Evolutionary conservation across 441 rosid genomes (phyloP), one percentile per base, ranked within the genome.

Genomic region (Brassica hybrid): DNA sequence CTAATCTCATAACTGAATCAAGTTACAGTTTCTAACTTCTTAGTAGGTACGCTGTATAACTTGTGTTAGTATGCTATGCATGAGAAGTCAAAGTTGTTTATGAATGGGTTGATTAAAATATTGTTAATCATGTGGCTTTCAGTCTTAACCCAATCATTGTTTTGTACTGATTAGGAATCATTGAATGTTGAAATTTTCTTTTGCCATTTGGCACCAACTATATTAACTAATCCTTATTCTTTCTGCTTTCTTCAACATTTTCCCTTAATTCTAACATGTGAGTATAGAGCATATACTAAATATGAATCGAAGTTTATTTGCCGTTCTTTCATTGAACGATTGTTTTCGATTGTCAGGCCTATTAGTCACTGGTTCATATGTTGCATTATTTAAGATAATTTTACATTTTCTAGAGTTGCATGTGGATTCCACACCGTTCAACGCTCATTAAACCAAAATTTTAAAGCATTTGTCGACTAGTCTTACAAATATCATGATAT

Each of bases 101-200:
- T 65, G 54, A 59, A 66, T 4, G 52, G 67, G 74, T 23, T 66
- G 25, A 72, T 52, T 60, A 21, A 72, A 66, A 48, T 59, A 34
- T 34, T 36, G 74, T 52, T 61, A 76, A 67, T 66, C 73, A 67
- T 72, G 69, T 66, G 36, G 36, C 13, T 41, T 41, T 41, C 21
- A 72, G 64, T 67, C 74, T 78, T 73, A 61, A 67, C 56, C 59
- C 80, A 78, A 78, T 78, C 74, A 79, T 73, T 79, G 74, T 67
- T 8, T 68, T 34, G 66, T 67, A 52, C 73, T 78, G 81, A 66
- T 78, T 78, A 52, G 70, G 41, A 79, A 79, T 79, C 61, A 79
- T 79, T 79, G 75, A 54, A 12, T 62, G 61, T 41, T 68, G 61
- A 74, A 73, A 18, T 0, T 63, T 79, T 79, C 36, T 68, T 68